Evolutionary conservation across 2,329 filamentous ascomycete species (phyloP).

Genomic region (Fusarium udum): DNA sequence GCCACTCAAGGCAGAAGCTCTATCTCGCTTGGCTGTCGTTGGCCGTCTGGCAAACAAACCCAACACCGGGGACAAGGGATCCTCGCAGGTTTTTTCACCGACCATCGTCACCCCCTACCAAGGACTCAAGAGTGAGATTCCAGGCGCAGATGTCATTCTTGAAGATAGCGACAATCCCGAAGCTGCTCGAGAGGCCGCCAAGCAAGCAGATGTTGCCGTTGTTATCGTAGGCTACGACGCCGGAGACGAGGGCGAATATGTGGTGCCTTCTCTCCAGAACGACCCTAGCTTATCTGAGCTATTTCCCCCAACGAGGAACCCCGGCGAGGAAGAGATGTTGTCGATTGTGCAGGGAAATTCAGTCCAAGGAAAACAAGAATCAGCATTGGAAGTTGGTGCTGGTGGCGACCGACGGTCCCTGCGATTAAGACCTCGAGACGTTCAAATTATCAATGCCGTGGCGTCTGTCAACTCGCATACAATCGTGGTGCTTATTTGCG

Average conservation of each 20-base stretch:
- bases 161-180: background rate
- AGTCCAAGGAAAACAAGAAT: background rate
- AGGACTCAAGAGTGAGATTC: slow-evolving; percentile 14
- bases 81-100: slow-evolving; percentile 24
- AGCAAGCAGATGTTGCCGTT: slow-evolving; percentile 26
- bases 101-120: slow-evolving; percentile 13
- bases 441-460: slow-evolving; percentile 24
- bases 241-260: slow-evolving; percentile 32
- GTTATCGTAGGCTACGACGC: slow-evolving; percentile 27
- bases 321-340: background rate
- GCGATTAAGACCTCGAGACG: slow-evolving; percentile 15
- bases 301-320: background rate
- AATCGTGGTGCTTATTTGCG: slow-evolving; percentile 23
- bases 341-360: background rate
- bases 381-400: slow-evolving; percentile 5
- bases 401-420: slow-evolving; percentile 32
- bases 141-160: background rate
- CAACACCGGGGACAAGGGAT: slow-evolving; percentile 33
- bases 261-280: slow-evolving; percentile 17
- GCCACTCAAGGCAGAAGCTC: background rate
- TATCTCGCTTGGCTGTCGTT: slow-evolving; percentile 22
- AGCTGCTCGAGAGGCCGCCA: background rate
- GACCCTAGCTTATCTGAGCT: background rate
- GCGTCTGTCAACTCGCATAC: slow-evolving; percentile 9
- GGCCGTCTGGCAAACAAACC: slow-evolving; percentile 27